These are phyloP conservation scores for Botryotinia convoluta DNA, from an alignment of 2,329 filamentous ascomycete genomes.

Conservation along the genomic window DNA sequence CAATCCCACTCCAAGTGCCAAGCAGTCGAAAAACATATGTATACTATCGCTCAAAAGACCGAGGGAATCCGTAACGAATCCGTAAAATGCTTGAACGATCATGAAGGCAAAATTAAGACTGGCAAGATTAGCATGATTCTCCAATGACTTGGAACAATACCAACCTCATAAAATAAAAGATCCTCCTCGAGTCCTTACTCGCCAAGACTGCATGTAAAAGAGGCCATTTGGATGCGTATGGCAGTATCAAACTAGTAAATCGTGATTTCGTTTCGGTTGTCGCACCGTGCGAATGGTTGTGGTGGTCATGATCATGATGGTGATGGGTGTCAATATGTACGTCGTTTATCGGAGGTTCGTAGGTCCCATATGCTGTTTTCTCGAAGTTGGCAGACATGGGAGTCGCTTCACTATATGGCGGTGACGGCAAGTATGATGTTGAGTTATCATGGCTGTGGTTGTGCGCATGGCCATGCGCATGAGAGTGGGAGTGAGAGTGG, in stretches of 20 bases:
- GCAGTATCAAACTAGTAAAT: conserved; percentile 72
- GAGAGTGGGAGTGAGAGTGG: conserved; percentile 22
- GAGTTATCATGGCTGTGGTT: conserved; percentile 22
- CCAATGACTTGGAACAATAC: conserved; percentile 33
- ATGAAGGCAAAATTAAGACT: conserved; percentile 95
- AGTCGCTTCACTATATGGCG: conserved; percentile 29
- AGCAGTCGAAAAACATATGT: conserved; percentile 99
- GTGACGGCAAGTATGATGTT: conserved; percentile 25
- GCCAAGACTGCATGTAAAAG: conserved; percentile 81
- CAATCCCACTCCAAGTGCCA: conserved; percentile 85
- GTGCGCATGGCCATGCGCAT: conserved; percentile 21
- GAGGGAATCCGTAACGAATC: conserved; percentile 87
- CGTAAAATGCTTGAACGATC: conserved; percentile 91
- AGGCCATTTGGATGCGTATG: conserved; percentile 66
- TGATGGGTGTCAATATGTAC: conserved; percentile 25
- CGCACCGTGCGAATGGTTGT: conserved; percentile 32
- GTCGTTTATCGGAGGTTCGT: conserved; percentile 30
- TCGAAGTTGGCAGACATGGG: conserved; percentile 25
- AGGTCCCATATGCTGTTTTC: conserved; percentile 23
- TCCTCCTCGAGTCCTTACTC: conserved; percentile 89
- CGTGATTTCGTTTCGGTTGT: conserved; percentile 53
- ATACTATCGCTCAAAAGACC: conserved; percentile 97
- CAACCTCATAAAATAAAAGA: conserved; percentile 95
- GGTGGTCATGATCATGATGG: conserved; percentile 29
- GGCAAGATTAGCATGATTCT: conserved; percentile 23